Percentiles rank a stretch among this genome's conserved stretches.
Conservation (phyloP, 495 filamentous ascomycete genomes). For the Rostrohypoxylon terebratum region DNA sequence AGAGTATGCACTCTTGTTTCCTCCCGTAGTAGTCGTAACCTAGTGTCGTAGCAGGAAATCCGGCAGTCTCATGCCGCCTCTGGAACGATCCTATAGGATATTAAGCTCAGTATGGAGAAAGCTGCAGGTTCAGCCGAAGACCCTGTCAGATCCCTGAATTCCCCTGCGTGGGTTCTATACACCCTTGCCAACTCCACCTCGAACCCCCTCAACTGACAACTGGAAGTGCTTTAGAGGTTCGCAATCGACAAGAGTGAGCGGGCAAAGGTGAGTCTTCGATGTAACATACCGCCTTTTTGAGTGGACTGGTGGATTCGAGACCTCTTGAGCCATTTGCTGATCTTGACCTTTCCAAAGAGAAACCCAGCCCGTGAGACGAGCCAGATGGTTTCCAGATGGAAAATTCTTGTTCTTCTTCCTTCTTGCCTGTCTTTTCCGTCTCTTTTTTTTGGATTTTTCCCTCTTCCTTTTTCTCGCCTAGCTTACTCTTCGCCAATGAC, state of each 20-base stretch:
- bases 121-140: conserved; percentile 45
- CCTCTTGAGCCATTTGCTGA: conserved; percentile 31
- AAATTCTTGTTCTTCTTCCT: background rate
- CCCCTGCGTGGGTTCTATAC: conserved; percentile 42
- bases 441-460: conserved; percentile 25
- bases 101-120: conserved; percentile 47
- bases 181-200: conserved; percentile 37
- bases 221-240: conserved; percentile 43
- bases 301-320: conserved; percentile 29
- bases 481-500: conserved; percentile 19
- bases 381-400: conserved; percentile 22
- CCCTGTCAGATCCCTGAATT: conserved; percentile 45
- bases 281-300: conserved; percentile 42
- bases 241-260: conserved; percentile 9
- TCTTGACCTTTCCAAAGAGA: conserved; percentile 40
- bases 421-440: conserved; percentile 20
- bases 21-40: conserved; percentile 27
- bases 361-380: conserved; percentile 36
- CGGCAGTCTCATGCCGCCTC: conserved; percentile 45
- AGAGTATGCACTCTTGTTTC: background rate
- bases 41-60: conserved; percentile 45
- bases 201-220: conserved; percentile 46
- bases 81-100: conserved; percentile 42
- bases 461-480: conserved; percentile 30
- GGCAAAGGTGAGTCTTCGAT: conserved; percentile 28